phyloP scores from a whole-genome alignment of 208 protist genomes.

The Leishmania guyanensis region DNA sequence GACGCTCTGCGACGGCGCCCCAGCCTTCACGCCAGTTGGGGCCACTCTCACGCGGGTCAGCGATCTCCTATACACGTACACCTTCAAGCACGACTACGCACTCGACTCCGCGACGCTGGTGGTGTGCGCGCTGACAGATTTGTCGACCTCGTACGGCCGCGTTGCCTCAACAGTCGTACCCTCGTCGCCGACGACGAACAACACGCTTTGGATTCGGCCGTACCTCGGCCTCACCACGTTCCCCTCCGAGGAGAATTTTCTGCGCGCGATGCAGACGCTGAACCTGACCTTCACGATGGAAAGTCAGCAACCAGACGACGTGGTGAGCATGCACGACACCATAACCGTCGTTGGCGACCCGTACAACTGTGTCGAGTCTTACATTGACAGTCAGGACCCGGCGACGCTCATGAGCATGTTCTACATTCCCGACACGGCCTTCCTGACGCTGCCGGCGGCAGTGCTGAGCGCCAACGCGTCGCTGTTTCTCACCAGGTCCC shows the following conservation, averaged over 20 bases:
- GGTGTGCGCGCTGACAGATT: conserved; percentile 71
- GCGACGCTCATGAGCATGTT: conserved; percentile 53
- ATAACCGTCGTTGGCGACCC: conserved; percentile 70
- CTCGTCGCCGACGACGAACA: conserved; percentile 29
- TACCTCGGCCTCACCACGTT: conserved; percentile 70
- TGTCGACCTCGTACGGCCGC: conserved; percentile 41
- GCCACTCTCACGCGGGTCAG: conserved; percentile 37
- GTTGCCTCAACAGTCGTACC: conserved; percentile 32
- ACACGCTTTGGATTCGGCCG: conserved; percentile 74
- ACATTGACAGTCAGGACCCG: conserved; percentile 50
- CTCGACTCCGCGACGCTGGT: conserved; percentile 52
- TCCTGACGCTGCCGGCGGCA: conserved; percentile 56
- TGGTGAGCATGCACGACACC: conserved; percentile 56
- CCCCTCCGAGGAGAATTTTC: conserved; percentile 43
- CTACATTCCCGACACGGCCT: conserved; percentile 63
- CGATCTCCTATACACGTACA: conserved; percentile 49
- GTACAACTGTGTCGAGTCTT: conserved; percentile 64
- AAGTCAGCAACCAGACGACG: conserved; percentile 49
- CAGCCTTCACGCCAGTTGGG: conserved; percentile 48
- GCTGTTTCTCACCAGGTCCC: conserved; percentile 35
- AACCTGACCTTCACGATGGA: conserved; percentile 68
- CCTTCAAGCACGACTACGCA: conserved; percentile 82
- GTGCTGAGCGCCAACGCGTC: conserved; percentile 42
- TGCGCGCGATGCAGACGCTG: conserved; percentile 71
- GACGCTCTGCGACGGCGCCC: conserved; percentile 51